phyloP scores from a whole-genome alignment of 2,329 filamentous ascomycete species.

The Ceratocystiopsis sp. region DNA sequence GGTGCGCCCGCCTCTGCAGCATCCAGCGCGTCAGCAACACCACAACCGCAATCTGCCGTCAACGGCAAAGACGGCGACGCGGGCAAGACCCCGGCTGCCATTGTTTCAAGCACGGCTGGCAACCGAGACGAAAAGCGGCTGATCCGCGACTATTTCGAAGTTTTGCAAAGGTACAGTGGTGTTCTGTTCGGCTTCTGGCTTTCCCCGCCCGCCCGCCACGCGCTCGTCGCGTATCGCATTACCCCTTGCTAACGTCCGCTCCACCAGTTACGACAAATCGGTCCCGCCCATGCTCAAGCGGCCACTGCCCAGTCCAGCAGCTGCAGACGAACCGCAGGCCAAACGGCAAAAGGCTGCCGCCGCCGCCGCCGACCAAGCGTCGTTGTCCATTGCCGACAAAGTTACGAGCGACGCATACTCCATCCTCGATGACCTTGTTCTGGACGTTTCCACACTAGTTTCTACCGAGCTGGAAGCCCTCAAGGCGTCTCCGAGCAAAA shows the following conservation, averaged over 20 bases:
- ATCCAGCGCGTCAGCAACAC: background rate
- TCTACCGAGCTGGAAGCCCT: slow-evolving; percentile 28
- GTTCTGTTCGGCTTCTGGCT: slow-evolving; percentile 3
- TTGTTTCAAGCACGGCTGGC: slow-evolving; percentile 8
- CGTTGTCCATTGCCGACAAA: slow-evolving; percentile 32
- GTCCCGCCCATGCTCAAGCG: slow-evolving; percentile 37
- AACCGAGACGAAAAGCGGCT: slow-evolving; percentile 18
- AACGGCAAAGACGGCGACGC: background rate
- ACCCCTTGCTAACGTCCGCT: slow-evolving; percentile 1
- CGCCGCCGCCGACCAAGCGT: slow-evolving; percentile 14
- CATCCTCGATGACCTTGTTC: slow-evolving; percentile 47
- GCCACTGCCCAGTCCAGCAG: slow-evolving; percentile 26
- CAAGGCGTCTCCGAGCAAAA: slow-evolving; percentile 9
- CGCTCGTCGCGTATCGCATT: background rate
- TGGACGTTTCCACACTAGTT: slow-evolving; percentile 27
- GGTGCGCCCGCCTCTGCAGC: background rate
- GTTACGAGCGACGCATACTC: slow-evolving; percentile 33
- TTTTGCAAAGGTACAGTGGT: slow-evolving; percentile 23
- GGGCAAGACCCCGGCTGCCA: slow-evolving; percentile 9
- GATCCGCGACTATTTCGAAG: slow-evolving; percentile 24
- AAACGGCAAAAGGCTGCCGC: slow-evolving; percentile 45
- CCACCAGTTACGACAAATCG: slow-evolving; percentile 31
- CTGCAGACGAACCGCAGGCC: slow-evolving; percentile 33
- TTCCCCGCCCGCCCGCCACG: background rate
- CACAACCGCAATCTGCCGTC: background rate